A percentile compares a stretch with the other conserved stretches of the same genome.
Evolutionary conservation across 768 basidiomycete species (phyloP).

Genomic region (Mrakia gelida): DNA sequence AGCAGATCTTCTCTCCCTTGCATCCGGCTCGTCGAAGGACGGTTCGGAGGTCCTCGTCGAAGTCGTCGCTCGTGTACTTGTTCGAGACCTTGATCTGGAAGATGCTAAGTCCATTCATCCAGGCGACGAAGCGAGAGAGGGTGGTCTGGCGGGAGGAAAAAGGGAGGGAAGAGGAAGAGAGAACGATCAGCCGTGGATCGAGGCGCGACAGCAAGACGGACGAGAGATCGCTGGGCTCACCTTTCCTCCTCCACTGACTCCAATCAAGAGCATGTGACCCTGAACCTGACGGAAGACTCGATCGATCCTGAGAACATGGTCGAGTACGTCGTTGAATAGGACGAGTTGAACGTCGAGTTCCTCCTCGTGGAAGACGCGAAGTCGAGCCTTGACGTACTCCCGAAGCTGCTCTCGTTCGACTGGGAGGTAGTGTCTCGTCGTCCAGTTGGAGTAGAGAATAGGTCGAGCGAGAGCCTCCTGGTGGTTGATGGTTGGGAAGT

Average conservation of each 20-base stretch:
- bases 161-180: neutral
- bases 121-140: conserved; percentile 93
- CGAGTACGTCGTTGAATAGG: conserved; percentile 95
- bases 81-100: conserved; percentile 99
- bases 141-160: conserved; percentile 73
- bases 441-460: conserved; percentile 98
- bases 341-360: conserved; percentile 96
- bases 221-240: conserved; percentile 48
- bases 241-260: conserved; percentile 98
- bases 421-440: conserved; percentile 90
- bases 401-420: conserved; percentile 89
- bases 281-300: conserved; percentile 98
- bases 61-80: conserved; percentile 97
- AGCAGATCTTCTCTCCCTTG: conserved; percentile 98
- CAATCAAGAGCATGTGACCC: conserved; percentile 91
- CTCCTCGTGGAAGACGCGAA: conserved; percentile 98
- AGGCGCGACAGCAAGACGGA: neutral
- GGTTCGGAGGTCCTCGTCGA: conserved; percentile 92
- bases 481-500: conserved; percentile 88
- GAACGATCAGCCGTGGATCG: neutral
- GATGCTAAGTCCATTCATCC: conserved; percentile 99
- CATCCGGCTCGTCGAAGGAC: conserved; percentile 93
- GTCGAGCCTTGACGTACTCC: conserved; percentile 92
- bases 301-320: conserved; percentile 96
- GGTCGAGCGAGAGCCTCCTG: conserved; percentile 83